Evolutionary conservation across 73 alveolate genomes (phyloP).

Genomic region (Tetrahymena borealis): DNA sequence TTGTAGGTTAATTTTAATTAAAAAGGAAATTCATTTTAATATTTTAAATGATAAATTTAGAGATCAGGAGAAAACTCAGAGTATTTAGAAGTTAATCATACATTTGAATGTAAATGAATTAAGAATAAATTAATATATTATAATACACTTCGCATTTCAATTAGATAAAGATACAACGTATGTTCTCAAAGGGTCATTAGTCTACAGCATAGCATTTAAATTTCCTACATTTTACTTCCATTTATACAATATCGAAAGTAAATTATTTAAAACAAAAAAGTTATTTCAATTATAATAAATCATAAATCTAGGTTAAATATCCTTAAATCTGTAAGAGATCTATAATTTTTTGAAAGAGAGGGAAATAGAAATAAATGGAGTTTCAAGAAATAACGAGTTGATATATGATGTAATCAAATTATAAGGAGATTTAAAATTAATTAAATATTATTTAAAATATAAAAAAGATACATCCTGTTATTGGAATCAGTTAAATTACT

Average conservation of each 20-base stretch:
- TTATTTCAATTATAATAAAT: not conserved
- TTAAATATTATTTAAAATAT: not conserved
- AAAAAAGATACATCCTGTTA: not conserved
- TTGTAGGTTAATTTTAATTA: not conserved
- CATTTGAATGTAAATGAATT: not conserved
- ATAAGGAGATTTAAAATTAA: not conserved
- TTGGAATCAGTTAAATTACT: not conserved
- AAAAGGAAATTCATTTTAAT: not conserved
- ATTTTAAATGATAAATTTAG: not conserved
- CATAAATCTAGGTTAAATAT: not conserved
- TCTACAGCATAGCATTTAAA: not conserved
- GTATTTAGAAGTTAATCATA: not conserved
- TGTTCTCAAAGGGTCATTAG: not conserved
- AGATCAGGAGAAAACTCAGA: not conserved
- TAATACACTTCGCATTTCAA: not conserved
- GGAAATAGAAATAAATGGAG: not conserved
- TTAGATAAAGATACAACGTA: not conserved
- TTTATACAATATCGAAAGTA: not conserved
- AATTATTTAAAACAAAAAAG: not conserved
- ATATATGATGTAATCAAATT: not conserved
- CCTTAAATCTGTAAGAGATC: not conserved
- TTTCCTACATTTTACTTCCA: not conserved
- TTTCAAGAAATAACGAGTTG: not conserved
- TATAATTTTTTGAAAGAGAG: not conserved
- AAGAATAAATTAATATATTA: not conserved